Percentiles rank a stretch among this genome's conserved stretches.
Conservation (phyloP, 2,329 filamentous ascomycete genomes). For the Trichophyton verrucosum region DNA sequence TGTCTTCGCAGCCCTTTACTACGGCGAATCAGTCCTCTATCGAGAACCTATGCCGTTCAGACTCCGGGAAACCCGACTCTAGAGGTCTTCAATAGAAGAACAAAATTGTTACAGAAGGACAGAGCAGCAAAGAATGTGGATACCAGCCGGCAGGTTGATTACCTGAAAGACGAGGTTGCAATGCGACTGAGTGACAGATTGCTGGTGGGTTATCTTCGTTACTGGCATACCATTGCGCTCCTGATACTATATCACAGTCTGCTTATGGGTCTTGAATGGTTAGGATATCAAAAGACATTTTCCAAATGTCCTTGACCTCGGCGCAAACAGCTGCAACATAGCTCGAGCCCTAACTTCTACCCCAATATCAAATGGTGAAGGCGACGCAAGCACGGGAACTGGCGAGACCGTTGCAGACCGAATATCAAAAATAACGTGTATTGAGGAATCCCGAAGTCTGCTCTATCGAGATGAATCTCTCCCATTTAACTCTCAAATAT, state of each 20-base stretch:
- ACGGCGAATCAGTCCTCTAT: conserved; percentile 12
- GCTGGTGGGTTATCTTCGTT: conserved; percentile 43
- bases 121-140: conserved; percentile 60
- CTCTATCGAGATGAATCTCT: conserved; percentile 62
- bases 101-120: conserved; percentile 87
- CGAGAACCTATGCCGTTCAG: conserved; percentile 60
- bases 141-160: conserved; percentile 69
- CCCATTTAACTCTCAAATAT: conserved; percentile 58
- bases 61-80: conserved; percentile 63
- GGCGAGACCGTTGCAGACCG: conserved; percentile 53
- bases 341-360: conserved; percentile 62
- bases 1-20: conserved; percentile 12
- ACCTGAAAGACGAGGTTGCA: conserved; percentile 87
- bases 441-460: conserved; percentile 65
- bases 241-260: not conserved
- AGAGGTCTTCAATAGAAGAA: conserved; percentile 79
- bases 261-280: not conserved
- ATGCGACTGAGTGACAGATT: conserved; percentile 71
- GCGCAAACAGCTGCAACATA: conserved; percentile 91
- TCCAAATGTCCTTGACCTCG: conserved; percentile 73
- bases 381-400: not conserved
- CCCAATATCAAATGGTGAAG: conserved; percentile 27
- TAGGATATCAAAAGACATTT: conserved; percentile 89
- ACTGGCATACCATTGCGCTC: not conserved
- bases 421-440: conserved; percentile 63